Evolutionary conservation across 108 stramenopile species (phyloP).

Genomic region (Pseudonitzschia pungens): DNA sequence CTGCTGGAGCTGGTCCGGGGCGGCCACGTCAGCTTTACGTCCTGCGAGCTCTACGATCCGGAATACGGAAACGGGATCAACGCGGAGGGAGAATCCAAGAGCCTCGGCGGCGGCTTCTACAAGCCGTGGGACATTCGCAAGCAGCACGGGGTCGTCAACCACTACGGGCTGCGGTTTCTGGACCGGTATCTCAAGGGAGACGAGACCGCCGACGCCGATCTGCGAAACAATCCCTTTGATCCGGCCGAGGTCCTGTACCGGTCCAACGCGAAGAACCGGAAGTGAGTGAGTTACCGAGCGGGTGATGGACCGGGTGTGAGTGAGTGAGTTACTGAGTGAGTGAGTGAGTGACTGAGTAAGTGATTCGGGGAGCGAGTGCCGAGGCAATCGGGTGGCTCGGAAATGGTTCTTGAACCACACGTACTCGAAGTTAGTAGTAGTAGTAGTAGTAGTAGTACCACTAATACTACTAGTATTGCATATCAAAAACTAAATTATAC

Average conservation of each 20-base stretch:
- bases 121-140: neutral
- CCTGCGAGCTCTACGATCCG: conserved; percentile 12
- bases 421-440: too few relatives aligned
- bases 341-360: too few relatives aligned
- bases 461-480: too few relatives aligned
- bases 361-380: too few relatives aligned
- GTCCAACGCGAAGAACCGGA: neutral
- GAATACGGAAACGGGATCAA: conserved; percentile 19
- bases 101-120: neutral
- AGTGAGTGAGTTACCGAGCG: too few relatives aligned
- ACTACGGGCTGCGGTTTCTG: conserved; percentile 5
- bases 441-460: too few relatives aligned
- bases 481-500: too few relatives aligned
- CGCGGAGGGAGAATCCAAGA: neutral
- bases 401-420: too few relatives aligned
- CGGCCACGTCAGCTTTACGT: conserved; percentile 16
- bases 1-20: conserved; percentile 10
- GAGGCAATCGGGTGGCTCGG: too few relatives aligned
- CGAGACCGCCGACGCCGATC: neutral
- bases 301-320: too few relatives aligned
- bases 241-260: neutral
- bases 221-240: neutral
- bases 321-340: too few relatives aligned
- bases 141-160: conserved; percentile 8
- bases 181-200: neutral